Percentiles rank a stretch among this genome's conserved stretches.
Conservation (phyloP, 768 basidiomycete genomes). For the Leccinum ochraceum region DNA sequence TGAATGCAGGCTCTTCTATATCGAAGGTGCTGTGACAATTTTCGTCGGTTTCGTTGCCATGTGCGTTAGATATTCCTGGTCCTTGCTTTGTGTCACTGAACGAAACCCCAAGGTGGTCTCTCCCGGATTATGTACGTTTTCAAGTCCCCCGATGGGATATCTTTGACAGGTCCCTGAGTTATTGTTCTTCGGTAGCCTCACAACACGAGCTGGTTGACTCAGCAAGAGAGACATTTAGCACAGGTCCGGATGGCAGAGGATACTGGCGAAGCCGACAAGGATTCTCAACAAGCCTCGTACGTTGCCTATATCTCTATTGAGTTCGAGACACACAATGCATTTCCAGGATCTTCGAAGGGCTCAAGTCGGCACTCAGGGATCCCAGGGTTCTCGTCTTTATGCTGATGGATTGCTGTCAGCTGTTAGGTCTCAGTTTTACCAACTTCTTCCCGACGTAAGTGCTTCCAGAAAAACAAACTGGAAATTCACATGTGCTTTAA, state of each 20-base stretch:
- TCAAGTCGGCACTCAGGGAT: constrained; percentile 57
- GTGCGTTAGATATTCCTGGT: not conserved
- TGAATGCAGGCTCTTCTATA: not conserved
- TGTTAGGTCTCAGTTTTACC: constrained; percentile 58
- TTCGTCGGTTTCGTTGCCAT: not conserved
- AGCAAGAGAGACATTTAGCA: constrained; percentile 53
- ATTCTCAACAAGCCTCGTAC: constrained; percentile 27
- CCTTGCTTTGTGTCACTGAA: not conserved
- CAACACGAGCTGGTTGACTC: constrained; percentile 55
- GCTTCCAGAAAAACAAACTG: not conserved
- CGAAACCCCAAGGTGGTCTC: not conserved
- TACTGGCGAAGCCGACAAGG: constrained; percentile 64
- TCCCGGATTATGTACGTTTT: not conserved
- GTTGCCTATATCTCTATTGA: not conserved
- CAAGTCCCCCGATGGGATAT: not conserved
- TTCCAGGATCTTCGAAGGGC: constrained; percentile 48
- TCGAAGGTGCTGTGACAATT: not conserved
- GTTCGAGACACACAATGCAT: not conserved
- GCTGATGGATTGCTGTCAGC: constrained; percentile 49
- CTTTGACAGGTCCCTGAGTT: not conserved
- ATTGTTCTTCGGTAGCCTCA: not conserved
- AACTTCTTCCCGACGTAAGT: constrained; percentile 59
- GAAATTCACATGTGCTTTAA: not conserved
- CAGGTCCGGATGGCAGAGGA: constrained; percentile 69
- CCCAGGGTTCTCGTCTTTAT: constrained; percentile 55